A percentile compares a stretch with the other conserved stretches of the same genome.
Evolutionary conservation across 108 stramenopile genomes (phyloP).

Genomic region (Schizochytrium sp.): DNA sequence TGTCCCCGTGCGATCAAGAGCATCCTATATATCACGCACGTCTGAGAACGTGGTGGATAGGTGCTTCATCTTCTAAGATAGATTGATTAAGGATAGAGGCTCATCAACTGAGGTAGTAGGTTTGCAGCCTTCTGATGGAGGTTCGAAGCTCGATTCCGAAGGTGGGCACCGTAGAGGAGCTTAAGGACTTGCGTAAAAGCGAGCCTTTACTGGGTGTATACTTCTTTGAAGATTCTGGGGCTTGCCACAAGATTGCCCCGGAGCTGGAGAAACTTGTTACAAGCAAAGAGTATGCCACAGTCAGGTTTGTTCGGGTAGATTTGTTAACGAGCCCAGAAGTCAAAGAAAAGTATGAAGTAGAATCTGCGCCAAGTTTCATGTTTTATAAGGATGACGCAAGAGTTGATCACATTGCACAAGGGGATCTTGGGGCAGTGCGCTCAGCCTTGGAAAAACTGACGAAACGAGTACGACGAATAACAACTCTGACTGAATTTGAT

Average conservation of each 20-base stretch:
- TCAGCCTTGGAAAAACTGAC: constrained; percentile 14
- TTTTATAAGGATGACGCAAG: not conserved
- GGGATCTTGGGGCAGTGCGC: not conserved
- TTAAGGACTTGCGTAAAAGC: not conserved
- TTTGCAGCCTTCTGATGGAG: not conserved
- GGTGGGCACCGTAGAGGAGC: not conserved
- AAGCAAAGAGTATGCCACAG: not conserved
- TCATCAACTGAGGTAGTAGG: too few species aligned
- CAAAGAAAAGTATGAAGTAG: not conserved
- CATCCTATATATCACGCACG: too few species aligned
- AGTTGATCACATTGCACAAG: not conserved
- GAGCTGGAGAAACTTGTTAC: not conserved
- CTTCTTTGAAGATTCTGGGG: constrained; percentile 11
- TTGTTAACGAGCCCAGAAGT: not conserved
- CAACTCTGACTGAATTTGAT: not conserved
- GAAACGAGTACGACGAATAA: not conserved
- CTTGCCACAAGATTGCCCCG: constrained; percentile 20
- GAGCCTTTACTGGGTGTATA: constrained; percentile 6
- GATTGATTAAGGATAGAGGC: too few species aligned
- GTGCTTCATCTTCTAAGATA: too few species aligned
- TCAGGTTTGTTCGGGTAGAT: not conserved
- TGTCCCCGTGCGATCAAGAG: too few species aligned
- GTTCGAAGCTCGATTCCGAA: not conserved
- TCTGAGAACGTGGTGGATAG: too few species aligned
- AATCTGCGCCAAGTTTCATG: not conserved